These are phyloP conservation scores for Pyrenophora graminea DNA, from an alignment of 2,329 filamentous ascomycete species.

Conservation along the genomic window DNA sequence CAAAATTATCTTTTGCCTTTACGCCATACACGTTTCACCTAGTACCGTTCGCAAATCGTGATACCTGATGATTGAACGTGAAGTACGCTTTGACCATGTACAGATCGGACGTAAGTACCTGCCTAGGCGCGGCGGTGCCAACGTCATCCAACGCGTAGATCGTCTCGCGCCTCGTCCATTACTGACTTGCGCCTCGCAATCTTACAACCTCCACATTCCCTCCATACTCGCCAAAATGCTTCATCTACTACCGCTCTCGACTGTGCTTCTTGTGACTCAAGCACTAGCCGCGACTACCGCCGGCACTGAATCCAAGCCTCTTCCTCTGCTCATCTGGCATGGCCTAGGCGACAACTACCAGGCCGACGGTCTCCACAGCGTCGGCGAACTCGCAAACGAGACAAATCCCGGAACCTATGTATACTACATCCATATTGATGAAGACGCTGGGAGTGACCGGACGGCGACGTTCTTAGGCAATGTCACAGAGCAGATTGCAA, in stretches of 20 bases:
- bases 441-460: constrained; percentile 70
- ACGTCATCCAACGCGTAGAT: constrained; percentile 26
- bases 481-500: constrained; percentile 73
- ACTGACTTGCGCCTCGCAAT: constrained; percentile 16
- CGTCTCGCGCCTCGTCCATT: constrained; percentile 8
- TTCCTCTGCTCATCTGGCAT: constrained; percentile 95
- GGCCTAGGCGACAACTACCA: constrained; percentile 77
- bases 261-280: constrained; percentile 24
- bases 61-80: not conserved
- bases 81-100: constrained; percentile 10
- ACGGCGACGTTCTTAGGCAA: constrained; percentile 90
- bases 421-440: constrained; percentile 75
- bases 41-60: not conserved
- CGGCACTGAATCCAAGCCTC: constrained; percentile 43
- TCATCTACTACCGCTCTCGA: constrained; percentile 26
- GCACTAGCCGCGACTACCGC: constrained; percentile 21
- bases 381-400: constrained; percentile 72
- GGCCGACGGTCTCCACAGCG: constrained; percentile 71
- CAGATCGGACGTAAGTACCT: constrained; percentile 15
- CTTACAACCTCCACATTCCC: constrained; percentile 5
- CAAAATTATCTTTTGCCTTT: not conserved
- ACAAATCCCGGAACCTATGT: constrained; percentile 83
- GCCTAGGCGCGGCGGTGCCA: constrained; percentile 17
- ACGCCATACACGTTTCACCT: not conserved
- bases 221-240: constrained; percentile 20